phyloP scores from a whole-genome alignment of 2,329 filamentous ascomycete genomes.

The Emericellopsis cladophorae region DNA sequence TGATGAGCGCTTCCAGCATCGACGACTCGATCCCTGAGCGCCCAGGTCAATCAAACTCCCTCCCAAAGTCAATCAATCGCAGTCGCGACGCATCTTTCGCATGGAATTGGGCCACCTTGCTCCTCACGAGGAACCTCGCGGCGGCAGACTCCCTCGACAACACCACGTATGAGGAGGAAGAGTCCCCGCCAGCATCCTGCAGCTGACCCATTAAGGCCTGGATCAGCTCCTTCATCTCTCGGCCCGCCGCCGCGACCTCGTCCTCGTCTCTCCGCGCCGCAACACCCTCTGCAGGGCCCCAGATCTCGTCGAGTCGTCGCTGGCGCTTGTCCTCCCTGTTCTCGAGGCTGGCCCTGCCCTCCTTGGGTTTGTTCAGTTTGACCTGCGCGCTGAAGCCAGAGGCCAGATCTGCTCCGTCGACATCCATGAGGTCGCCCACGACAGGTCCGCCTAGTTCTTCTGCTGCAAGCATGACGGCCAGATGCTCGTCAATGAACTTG shows the following conservation, averaged over 20 bases:
- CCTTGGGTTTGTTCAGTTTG: constrained; percentile 36
- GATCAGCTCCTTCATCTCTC: constrained; percentile 46
- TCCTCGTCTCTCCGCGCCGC: constrained; percentile 14
- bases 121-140: constrained; percentile 49
- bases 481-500: constrained; percentile 55
- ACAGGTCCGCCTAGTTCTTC: constrained; percentile 77
- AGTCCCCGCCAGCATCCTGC: constrained; percentile 39
- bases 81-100: constrained; percentile 48
- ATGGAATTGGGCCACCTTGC: constrained; percentile 55
- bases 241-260: constrained; percentile 35
- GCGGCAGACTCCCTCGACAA: constrained; percentile 49
- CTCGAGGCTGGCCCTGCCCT: constrained; percentile 9
- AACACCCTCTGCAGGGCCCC: constrained; percentile 25
- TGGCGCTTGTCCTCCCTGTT: constrained; percentile 36
- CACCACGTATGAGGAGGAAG: constrained; percentile 42
- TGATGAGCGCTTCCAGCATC: background rate
- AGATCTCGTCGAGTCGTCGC: constrained; percentile 51
- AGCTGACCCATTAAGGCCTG: constrained; percentile 49
- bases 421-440: constrained; percentile 59
- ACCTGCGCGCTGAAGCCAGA: constrained; percentile 49
- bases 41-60: constrained; percentile 27
- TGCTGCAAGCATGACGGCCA: constrained; percentile 67
- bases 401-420: constrained; percentile 42
- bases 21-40: background rate
- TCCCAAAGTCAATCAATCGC: constrained; percentile 50